A percentile compares a stretch with the other conserved stretches of the same genome.
These are phyloP conservation scores for Xylariaceae sp. DNA, from an alignment of 2,329 filamentous ascomycete species.

Conservation along the genomic window DNA sequence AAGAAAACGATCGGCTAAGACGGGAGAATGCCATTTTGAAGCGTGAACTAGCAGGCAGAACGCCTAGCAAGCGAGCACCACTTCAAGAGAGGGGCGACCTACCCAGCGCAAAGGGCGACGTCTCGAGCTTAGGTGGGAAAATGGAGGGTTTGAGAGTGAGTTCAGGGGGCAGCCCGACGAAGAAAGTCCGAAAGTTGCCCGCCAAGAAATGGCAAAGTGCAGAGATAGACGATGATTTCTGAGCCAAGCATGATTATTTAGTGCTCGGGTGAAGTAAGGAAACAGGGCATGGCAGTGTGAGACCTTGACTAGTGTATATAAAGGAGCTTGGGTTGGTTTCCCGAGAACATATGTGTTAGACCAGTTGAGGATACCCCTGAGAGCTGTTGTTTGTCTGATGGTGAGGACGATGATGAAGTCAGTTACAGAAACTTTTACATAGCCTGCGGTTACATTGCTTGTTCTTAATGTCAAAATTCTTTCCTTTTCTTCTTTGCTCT, in stretches of 20 bases:
- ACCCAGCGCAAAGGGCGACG: slow-evolving; percentile 24
- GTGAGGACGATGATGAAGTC: no score
- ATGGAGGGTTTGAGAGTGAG: slow-evolving; percentile 50
- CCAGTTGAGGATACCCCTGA: slow-evolving; percentile 15
- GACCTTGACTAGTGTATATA: background rate
- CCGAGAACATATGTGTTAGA: slow-evolving; percentile 5
- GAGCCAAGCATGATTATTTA: background rate
- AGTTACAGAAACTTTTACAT: no score
- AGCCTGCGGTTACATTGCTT: no score
- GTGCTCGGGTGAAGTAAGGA: no score
- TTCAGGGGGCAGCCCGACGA: slow-evolving; percentile 41
- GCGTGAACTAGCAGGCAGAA: slow-evolving; percentile 60
- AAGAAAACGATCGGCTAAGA: slow-evolving; percentile 67
- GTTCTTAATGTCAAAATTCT: no score
- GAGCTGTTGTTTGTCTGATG: no score
- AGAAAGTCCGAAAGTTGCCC: slow-evolving; percentile 50
- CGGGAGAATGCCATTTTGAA: slow-evolving; percentile 62
- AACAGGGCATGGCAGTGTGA: background rate
- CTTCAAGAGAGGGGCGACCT: slow-evolving; percentile 51
- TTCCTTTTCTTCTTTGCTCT: no score
- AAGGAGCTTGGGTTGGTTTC: background rate
- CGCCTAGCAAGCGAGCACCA: slow-evolving; percentile 57
- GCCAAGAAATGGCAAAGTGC: slow-evolving; percentile 45
- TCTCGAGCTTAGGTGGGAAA: slow-evolving; percentile 40
- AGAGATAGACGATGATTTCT: slow-evolving; percentile 36